phyloP scores from a whole-genome alignment of 116 monocot genomes.

The Phalaenopsis hybrid region DNA sequence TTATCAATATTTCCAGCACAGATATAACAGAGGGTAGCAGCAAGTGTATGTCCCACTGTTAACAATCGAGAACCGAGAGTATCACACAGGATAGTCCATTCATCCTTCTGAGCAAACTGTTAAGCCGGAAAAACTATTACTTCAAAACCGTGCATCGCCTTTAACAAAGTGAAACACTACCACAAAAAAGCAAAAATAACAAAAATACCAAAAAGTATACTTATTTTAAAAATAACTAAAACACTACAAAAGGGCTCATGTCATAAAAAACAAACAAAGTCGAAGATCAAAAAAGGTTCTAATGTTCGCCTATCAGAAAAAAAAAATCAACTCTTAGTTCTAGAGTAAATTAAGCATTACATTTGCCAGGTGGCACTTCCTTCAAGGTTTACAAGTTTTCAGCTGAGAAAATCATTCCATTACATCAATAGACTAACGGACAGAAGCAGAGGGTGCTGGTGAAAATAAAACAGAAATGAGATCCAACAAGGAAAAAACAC shows the following conservation, averaged over 20 bases:
- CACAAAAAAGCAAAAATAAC: background rate
- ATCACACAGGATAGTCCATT: slow-evolving; percentile 90
- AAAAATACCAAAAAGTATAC: too few relatives aligned
- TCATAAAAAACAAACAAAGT: too few relatives aligned
- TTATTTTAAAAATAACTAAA: too few relatives aligned
- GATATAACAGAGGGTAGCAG: slow-evolving; percentile 96
- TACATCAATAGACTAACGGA: background rate
- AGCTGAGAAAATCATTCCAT: background rate
- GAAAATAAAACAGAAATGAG: background rate
- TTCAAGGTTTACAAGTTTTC: background rate
- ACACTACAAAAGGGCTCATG: too few relatives aligned
- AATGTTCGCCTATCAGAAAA: too few relatives aligned
- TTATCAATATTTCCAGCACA: slow-evolving; percentile 98
- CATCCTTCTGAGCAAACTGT: slow-evolving; percentile 92
- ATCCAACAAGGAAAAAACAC: background rate
- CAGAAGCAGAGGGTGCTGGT: background rate
- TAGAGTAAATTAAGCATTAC: too few relatives aligned
- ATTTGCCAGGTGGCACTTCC: too few relatives aligned
- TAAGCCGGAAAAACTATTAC: background rate
- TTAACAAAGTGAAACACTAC: background rate
- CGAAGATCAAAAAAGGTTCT: too few relatives aligned
- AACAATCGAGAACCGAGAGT: slow-evolving; percentile 79
- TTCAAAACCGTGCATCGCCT: background rate
- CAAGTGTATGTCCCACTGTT: slow-evolving; percentile 62
- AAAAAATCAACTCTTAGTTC: too few relatives aligned